Percentiles rank a stretch among this genome's conserved stretches.
phyloP scores from a whole-genome alignment of 108 stramenopile species.

The Fragilaria radians region DNA sequence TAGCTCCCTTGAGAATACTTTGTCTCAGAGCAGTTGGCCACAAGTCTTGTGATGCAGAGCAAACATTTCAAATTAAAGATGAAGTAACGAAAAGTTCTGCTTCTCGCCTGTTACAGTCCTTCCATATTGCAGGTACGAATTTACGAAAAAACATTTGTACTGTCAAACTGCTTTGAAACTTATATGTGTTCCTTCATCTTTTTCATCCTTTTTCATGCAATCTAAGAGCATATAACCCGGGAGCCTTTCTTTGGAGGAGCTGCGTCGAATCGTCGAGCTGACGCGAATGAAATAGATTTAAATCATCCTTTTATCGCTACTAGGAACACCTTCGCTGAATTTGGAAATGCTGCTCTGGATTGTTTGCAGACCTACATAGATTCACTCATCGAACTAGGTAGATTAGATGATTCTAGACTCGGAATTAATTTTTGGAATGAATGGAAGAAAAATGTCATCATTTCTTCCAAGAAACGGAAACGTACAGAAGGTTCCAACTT shows the following conservation, averaged over 20 bases:
- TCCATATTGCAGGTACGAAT: conserved; percentile 2
- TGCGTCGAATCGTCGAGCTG: conserved; percentile 41
- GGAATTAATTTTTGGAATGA: conserved; percentile 66
- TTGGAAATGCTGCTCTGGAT: conserved; percentile 64
- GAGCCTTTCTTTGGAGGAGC: conserved; percentile 33
- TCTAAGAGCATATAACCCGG: conserved; percentile 16
- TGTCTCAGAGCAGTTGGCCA: conserved; percentile 58
- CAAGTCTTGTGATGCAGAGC: conserved; percentile 49
- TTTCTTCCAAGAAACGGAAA: neutral
- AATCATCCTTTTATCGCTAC: conserved; percentile 61
- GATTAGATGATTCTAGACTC: conserved; percentile 63
- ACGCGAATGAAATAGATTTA: conserved; percentile 76
- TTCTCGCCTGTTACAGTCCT: conserved; percentile 21
- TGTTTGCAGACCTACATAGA: conserved; percentile 67
- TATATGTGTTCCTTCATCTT: neutral
- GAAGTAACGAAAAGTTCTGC: conserved; percentile 12
- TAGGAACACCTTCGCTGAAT: conserved; percentile 24
- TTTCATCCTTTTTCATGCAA: neutral
- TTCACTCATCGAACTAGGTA: conserved; percentile 63
- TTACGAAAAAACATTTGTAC: conserved; percentile 7
- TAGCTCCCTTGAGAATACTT: conserved; percentile 49
- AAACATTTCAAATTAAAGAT: conserved; percentile 38
- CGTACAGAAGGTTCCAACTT: neutral
- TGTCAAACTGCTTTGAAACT: conserved; percentile 9
- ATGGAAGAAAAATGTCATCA: conserved; percentile 18